Evolutionary conservation across 331 rosid genomes (phyloP).

Genomic region (Cydonia oblonga): DNA sequence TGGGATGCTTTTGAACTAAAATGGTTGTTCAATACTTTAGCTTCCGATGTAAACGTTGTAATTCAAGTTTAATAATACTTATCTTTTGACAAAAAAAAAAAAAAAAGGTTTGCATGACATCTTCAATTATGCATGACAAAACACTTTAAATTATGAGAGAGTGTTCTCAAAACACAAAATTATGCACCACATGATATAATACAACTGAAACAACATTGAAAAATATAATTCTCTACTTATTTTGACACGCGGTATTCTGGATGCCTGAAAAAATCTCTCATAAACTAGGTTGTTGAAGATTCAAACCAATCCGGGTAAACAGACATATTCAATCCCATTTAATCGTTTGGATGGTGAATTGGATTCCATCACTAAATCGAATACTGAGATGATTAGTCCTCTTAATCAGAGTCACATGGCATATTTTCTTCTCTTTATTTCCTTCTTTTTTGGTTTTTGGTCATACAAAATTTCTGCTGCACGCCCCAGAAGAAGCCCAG

Average conservation of each 20-base stretch:
- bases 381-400: background rate
- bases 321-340: background rate
- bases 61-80: too few relatives aligned
- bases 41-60: rapidly evolving
- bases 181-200: background rate
- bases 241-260: rapidly evolving
- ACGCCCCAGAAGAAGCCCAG: background rate
- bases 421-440: background rate
- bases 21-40: too few relatives aligned
- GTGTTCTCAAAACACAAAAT: background rate
- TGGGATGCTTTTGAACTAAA: too few relatives aligned
- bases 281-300: too few relatives aligned
- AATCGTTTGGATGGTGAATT: background rate
- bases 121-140: too few relatives aligned
- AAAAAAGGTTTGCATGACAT: too few relatives aligned
- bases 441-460: background rate
- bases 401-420: background rate
- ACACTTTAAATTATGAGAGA: too few relatives aligned
- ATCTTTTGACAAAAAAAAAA: too few relatives aligned
- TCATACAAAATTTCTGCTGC: background rate
- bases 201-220: rapidly evolving
- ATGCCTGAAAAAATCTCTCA: too few relatives aligned
- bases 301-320: background rate
- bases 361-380: background rate
- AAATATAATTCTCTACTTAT: too few relatives aligned